Conservation (phyloP, 2,329 filamentous ascomycete species). For the Cryphonectria carpinicola region DNA sequence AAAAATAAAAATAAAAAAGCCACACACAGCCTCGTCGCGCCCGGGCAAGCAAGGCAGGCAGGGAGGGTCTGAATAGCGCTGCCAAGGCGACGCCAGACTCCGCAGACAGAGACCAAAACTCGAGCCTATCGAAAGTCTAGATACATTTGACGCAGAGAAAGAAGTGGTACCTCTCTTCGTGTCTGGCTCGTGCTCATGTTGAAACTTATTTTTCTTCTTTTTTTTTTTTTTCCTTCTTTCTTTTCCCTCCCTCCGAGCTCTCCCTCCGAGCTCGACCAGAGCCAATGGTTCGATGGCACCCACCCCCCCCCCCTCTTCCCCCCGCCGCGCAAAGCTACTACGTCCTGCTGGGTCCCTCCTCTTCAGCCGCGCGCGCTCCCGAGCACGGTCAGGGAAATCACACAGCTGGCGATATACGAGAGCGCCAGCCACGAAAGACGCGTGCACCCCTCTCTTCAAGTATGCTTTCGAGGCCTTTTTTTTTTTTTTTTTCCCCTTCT, state of each 20-base stretch:
- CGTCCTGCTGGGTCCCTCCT: not conserved
- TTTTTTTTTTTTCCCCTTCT: too few species aligned
- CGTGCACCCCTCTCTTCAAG: not conserved
- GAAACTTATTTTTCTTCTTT: not conserved
- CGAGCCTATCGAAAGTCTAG: not conserved
- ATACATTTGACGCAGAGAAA: not conserved
- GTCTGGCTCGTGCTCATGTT: not conserved
- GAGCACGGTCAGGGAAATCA: not conserved
- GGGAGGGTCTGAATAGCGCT: not conserved
- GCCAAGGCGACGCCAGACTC: slow-evolving; percentile 4
- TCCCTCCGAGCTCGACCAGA: not conserved
- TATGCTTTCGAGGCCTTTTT: not conserved
- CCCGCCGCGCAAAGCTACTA: not conserved
- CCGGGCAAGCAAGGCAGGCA: not conserved
- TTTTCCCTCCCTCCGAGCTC: not conserved
- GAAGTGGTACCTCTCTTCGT: not conserved
- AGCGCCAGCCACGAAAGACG: not conserved
- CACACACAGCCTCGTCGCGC: not conserved
- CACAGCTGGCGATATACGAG: not conserved
- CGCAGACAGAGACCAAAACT: not conserved
- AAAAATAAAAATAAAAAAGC: not conserved
- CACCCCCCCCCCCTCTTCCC: not conserved
- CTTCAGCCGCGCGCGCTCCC: not conserved
- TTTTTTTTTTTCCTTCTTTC: not conserved
- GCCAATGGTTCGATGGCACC: not conserved